Base-by-base conservation (phyloP, 1,284 basidiomycete genomes). In the Vanrija humicola region DNA sequence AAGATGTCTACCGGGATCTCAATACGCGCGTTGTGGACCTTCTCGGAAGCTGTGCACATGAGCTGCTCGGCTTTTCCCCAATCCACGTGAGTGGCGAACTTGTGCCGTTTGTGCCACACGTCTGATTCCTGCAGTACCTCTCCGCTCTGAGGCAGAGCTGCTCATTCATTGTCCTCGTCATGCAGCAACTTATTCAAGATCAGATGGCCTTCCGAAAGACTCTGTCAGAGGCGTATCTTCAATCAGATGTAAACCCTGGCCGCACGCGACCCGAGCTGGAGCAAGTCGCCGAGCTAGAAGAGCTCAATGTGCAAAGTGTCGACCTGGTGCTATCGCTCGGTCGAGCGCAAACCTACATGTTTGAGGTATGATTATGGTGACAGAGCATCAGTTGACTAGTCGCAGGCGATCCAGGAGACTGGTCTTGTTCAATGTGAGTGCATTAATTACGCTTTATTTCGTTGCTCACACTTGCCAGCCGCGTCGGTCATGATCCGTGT, bases 61-160 rank as follows among this genome's bases (percentile, higher is more conserved):
- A 61, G 16, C 15, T 67, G 14, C 25, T 68, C 1, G 69, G 65
- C 0, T 70, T 70, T 43, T 72, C 70, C 5, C 70, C 69, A 5
- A 15, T 72, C 19, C 65, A 68, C 46, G 69, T 69, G 42, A 48
- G 67, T 59, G 21, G 21, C 21, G 21, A n/a, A 34, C 40, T 23
- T 19, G 8, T 19, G n/a, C 14, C n/a, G 5, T 23, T 23, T 23
- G 21, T 23, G 21, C 15, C 1, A 14, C 46, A 64, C 63, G 54
- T 10, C 56, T 55, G 28, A 48, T 39, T 6, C 6, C 14, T 26
- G 15, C 34, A 62, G 62, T 59, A 29, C 16, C 38, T 52, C 18
- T 14, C 47, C 10, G 67, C 64, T 26, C 52, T 72, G 15, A 59
- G 67, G 29, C 48, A 65, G 10, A 61, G 58, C 12, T 52, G 50